Base-by-base conservation (phyloP, 2,329 filamentous ascomycete species). In the Daldinia eschscholtzii region DNA sequence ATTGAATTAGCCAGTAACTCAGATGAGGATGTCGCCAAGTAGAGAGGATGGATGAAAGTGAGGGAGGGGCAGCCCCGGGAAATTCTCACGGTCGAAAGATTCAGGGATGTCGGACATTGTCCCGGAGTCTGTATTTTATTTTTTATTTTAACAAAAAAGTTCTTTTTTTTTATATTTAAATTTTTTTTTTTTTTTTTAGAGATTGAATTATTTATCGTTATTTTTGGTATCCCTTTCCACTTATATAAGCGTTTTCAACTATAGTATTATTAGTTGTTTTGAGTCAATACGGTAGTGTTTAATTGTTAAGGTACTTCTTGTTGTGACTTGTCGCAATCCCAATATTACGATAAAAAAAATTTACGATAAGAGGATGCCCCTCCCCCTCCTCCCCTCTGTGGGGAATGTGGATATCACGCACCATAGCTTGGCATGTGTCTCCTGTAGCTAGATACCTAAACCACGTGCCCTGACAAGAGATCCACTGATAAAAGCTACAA, bases 71-170 rank as follows among this genome's bases (percentile, higher is more conserved):
- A 57, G 53, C 28, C 41, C 39, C 39, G 35, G 42, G 48, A 64
- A 35, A 52, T 42, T 48, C 66, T 61, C 79, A 90, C 88, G 83
- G 77, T 89, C 84, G 76, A 89, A 89, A 70, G 84, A 85, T 70
- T 83, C 83, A 6, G 88, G 88, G 68, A 90, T 87, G 70, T 80
- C 80, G 67, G 82, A 78, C 87, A 87, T 88, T 68, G 72, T 78
- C 56, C 26, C 15, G 13, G 7, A 15, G 35, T 15, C 12, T 39
- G 35, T 15, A 15, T 39, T 39, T 37, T 39, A 1, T 2, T 35
- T 10, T 7, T 9, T 35, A 35, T 35, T 35, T 2, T 10, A 35
- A 35, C n/a, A n/a, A n/a, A n/a, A n/a, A n/a, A n/a, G n/a, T n/a
- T n/a, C n/a, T n/a, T n/a, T n/a, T n/a, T 35, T 35, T 33, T 33